phyloP scores from a whole-genome alignment of 805 yeast species.

The Candida andamanensis region DNA sequence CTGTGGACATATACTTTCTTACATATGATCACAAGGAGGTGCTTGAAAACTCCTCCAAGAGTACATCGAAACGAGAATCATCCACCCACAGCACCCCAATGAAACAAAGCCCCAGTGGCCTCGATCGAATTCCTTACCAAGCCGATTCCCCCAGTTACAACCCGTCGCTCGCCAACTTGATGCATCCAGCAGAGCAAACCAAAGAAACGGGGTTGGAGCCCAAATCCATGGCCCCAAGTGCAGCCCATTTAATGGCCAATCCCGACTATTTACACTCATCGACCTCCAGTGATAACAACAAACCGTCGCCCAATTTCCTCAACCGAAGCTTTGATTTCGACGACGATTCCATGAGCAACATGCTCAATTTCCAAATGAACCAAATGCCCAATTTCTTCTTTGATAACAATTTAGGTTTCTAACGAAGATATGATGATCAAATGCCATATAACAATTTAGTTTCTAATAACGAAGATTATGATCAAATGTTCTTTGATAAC shows the following conservation, averaged over 20 bases:
- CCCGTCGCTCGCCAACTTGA: constrained; percentile 20
- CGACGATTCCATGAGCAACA: constrained; percentile 19
- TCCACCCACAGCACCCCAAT: neutral
- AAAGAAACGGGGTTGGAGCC: neutral
- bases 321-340: constrained; percentile 13
- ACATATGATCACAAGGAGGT: neutral
- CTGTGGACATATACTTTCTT: neutral
- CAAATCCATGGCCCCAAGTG: no score
- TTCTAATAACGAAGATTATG: no score
- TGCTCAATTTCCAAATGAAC: constrained; percentile 21
- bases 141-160: constrained; percentile 16
- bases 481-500: no score
- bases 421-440: constrained; percentile 1
- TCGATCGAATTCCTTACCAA: neutral
- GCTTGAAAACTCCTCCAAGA: neutral
- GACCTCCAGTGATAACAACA: neutral
- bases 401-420: constrained; percentile 29
- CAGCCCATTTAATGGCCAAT: neutral
- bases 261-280: neutral
- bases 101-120: neutral
- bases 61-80: neutral
- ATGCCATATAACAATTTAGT: neutral
- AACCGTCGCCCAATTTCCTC: constrained; percentile 5
- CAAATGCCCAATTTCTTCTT: constrained; percentile 35
- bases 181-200: constrained; percentile 12